phyloP scores from a whole-genome alignment of 169 alveolate genomes.

The Plasmodium cynomolgi region DNA sequence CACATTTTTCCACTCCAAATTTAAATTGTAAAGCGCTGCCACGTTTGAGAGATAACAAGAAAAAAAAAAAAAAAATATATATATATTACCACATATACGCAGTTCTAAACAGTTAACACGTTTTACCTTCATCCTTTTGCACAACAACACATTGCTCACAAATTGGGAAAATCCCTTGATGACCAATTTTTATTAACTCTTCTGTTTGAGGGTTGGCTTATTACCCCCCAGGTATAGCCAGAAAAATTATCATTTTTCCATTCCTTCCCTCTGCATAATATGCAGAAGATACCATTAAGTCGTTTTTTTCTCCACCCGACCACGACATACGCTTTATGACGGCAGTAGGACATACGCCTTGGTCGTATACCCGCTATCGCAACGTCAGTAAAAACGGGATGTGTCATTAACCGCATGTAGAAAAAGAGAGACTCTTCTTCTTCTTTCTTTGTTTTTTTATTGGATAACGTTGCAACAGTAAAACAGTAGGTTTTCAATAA shows the following conservation, averaged over 20 bases:
- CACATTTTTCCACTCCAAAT: background rate
- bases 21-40: background rate
- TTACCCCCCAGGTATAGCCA: background rate
- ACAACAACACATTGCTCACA: conserved; percentile 12
- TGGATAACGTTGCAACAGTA: background rate
- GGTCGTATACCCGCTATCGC: background rate
- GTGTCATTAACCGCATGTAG: background rate
- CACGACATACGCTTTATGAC: background rate
- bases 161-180: background rate
- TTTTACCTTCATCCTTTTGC: background rate
- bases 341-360: background rate
- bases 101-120: background rate
- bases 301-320: background rate
- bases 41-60: background rate
- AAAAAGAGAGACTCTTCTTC: background rate
- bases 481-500: background rate
- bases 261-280: background rate
- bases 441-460: background rate
- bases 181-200: background rate
- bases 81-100: background rate
- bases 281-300: background rate
- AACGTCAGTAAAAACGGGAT: background rate
- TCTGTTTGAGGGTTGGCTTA: background rate
- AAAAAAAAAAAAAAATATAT: background rate
- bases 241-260: background rate